Evolutionary conservation across 2,329 filamentous ascomycete species (phyloP).

Genomic region (Stylonectria norvegica): DNA sequence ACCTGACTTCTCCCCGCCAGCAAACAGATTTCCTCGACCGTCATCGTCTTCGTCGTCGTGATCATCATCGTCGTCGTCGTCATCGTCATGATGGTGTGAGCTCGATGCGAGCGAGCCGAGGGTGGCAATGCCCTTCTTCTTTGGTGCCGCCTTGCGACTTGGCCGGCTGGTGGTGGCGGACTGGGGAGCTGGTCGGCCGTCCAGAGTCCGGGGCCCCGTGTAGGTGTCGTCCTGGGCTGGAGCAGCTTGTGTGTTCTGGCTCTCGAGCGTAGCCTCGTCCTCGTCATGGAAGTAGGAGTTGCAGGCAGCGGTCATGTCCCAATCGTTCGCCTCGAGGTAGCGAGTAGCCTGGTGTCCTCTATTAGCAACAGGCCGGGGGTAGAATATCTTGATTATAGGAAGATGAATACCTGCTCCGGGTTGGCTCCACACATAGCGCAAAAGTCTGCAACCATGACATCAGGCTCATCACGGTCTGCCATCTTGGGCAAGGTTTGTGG

Average conservation of each 20-base stretch:
- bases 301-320: slow-evolving; percentile 63
- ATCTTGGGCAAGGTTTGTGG: slow-evolving; percentile 20
- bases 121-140: slow-evolving; percentile 60
- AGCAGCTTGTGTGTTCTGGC: slow-evolving; percentile 40
- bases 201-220: slow-evolving; percentile 60
- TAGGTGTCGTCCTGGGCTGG: slow-evolving; percentile 40
- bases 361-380: too few species aligned
- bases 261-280: slow-evolving; percentile 47
- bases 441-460: slow-evolving; percentile 29
- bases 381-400: not conserved
- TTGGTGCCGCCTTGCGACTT: slow-evolving; percentile 38
- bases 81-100: slow-evolving; percentile 49
- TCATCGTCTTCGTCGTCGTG: slow-evolving; percentile 56
- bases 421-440: slow-evolving; percentile 25
- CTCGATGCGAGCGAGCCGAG: slow-evolving; percentile 53
- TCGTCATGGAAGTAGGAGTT: slow-evolving; percentile 59
- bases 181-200: slow-evolving; percentile 56
- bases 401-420: slow-evolving; percentile 24
- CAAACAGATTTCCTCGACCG: slow-evolving; percentile 67
- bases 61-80: slow-evolving; percentile 59
- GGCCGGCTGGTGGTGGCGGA: slow-evolving; percentile 25
- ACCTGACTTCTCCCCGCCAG: slow-evolving; percentile 80
- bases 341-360: slow-evolving; percentile 57
- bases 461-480: slow-evolving; percentile 27
- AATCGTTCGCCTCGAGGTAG: slow-evolving; percentile 62